Evolutionary conservation across 495 filamentous ascomycete genomes (phyloP), one percentile per base, ranked within the genome.

Genomic region (Penicillium taxi): DNA sequence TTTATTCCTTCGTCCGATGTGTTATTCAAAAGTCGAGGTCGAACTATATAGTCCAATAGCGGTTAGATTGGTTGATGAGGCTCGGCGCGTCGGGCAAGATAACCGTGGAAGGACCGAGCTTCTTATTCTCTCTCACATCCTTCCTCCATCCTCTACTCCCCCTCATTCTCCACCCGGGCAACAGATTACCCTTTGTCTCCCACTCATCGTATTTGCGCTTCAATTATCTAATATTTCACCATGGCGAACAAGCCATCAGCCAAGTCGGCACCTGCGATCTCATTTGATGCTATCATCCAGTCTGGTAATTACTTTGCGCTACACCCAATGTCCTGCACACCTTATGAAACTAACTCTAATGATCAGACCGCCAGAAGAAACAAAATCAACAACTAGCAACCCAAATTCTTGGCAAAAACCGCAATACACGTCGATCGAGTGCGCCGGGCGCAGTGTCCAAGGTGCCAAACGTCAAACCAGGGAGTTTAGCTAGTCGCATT

Each of bases 401-500:
- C 25, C 67, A 77, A 44, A 78, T 91, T 15, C 75, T 90, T 28
- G 73, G 73, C 35, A 80, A 71, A 47, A 72, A 75, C 13, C 45
- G 42, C 18, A 42, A 39, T 12, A 41, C 15, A 37, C 71, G 83
- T 41, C 70, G 76, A 42, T 49, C 70, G 0, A 81, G 72, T 55
- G 72, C 77, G 7, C 71, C 77, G 5, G 63, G 67, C 9, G 55
- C 61, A n/a, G 59, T 17, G 48, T 59, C 32, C 59, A 54, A 72
- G 41, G 38, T 58, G 21, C 61, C 61, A 35, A 48, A 47, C 32
- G 69, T 73, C 32, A 70, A 75, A 36, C 54, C 61, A 4, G 58
- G 53, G 9, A 77, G 69, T 35, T 69, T 91, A 23, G 82, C 86
- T 39, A 86, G 82, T 52, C 72, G 86, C 56, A 77, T 81, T n/a